A percentile compares a stretch with the other conserved stretches of the same genome.
phyloP scores from a whole-genome alignment of 2,329 filamentous ascomycete genomes.

The Uncinocarpus reesii region DNA sequence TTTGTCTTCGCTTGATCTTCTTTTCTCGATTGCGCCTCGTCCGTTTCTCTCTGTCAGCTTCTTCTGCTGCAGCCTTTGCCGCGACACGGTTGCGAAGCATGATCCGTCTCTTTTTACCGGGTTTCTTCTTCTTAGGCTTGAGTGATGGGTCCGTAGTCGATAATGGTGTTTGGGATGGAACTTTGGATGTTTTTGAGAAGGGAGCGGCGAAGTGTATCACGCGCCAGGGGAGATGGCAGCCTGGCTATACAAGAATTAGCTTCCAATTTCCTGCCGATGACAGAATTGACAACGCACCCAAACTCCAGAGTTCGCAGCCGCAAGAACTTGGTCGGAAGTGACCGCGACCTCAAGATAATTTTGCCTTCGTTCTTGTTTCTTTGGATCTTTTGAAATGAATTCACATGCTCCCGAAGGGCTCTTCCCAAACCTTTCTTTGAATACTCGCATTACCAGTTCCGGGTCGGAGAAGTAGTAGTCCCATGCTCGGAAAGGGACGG shows the following conservation, averaged over 20 bases:
- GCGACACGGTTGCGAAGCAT: constrained; percentile 30
- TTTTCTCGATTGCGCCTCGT: constrained; percentile 18
- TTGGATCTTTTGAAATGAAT: constrained; percentile 11
- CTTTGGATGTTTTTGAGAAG: neutral
- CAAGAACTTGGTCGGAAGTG: constrained; percentile 26
- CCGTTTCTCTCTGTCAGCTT: constrained; percentile 18
- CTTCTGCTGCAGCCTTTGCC: constrained; percentile 22
- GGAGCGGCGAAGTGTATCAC: constrained; percentile 29
- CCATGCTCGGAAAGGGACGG: constrained; percentile 35
- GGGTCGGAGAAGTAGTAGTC: constrained; percentile 34
- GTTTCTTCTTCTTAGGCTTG: constrained; percentile 28
- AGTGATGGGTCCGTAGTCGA: constrained; percentile 19
- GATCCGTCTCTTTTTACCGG: constrained; percentile 36
- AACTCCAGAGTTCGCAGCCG: constrained; percentile 22
- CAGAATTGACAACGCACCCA: constrained; percentile 27
- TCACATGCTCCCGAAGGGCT: too few relatives aligned
- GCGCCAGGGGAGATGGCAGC: constrained; percentile 35
- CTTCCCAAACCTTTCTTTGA: constrained; percentile 6
- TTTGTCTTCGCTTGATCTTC: constrained; percentile 18
- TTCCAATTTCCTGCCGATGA: neutral
- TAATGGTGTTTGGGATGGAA: constrained; percentile 14
- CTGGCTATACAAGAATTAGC: constrained; percentile 24
- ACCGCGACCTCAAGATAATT: constrained; percentile 32
- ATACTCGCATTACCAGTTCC: constrained; percentile 16
- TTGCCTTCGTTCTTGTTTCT: constrained; percentile 15